These are phyloP conservation scores for Paramecium caudatum DNA, from an alignment of 73 alveolate genomes.

Conservation along the genomic window DNA sequence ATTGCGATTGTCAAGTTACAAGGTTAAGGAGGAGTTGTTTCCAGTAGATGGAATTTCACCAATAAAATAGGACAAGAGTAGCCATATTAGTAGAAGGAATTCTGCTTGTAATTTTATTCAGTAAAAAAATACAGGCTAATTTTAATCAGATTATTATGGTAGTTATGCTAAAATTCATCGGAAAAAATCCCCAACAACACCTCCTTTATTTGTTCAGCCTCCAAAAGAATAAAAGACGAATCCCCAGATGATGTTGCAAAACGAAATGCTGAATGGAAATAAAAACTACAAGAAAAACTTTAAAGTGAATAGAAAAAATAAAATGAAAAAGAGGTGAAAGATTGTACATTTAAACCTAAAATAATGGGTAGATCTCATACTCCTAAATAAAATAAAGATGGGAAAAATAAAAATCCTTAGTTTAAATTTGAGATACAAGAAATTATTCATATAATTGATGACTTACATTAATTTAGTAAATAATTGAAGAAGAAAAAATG, in stretches of 20 bases:
- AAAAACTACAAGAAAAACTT: not conserved
- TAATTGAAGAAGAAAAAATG: not conserved
- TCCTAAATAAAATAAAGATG: not conserved
- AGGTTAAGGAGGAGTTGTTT: not conserved
- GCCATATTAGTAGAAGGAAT: not conserved
- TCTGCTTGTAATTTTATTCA: not conserved
- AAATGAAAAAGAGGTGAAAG: not conserved
- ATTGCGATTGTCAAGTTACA: not conserved
- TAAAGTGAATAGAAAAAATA: not conserved
- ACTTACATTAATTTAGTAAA: not conserved
- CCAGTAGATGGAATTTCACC: not conserved
- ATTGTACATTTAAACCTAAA: not conserved
- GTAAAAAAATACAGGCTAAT: no score
- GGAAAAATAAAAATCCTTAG: not conserved
- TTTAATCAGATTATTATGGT: not conserved
- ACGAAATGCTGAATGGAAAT: not conserved
- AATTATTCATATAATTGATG: not conserved
- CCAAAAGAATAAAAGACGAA: no score
- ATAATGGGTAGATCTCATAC: no score
- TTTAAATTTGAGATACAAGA: not conserved
- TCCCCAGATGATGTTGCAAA: slow-evolving; percentile 15
- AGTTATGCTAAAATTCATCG: not conserved
- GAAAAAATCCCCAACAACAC: not conserved
- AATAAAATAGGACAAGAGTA: not conserved
- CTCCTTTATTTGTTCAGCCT: no score